These are phyloP conservation scores for Aspergillus amoenus DNA, from an alignment of 2,329 filamentous ascomycete genomes.

Conservation along the genomic window DNA sequence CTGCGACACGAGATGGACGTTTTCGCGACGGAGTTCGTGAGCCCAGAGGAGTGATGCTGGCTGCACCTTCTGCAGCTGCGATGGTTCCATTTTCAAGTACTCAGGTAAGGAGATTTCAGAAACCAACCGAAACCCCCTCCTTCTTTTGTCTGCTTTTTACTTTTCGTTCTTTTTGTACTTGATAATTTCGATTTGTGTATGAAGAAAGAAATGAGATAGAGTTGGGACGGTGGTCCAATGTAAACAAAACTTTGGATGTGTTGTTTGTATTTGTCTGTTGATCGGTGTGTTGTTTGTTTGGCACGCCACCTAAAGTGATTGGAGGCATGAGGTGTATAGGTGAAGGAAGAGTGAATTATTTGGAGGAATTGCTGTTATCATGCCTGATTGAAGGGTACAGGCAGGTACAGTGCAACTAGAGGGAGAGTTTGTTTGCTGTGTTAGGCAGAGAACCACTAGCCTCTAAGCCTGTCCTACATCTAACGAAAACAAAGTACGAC, in stretches of 20 bases:
- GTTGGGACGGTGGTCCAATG: background rate
- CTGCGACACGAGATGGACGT: slow-evolving; percentile 30
- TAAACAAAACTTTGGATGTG: too few species aligned
- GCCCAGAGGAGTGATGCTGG: slow-evolving; percentile 36
- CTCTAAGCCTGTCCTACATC: background rate
- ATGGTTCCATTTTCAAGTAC: background rate
- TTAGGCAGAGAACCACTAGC: background rate
- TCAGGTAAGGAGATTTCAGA: background rate
- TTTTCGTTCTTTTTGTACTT: too few species aligned
- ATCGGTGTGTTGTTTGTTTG: background rate
- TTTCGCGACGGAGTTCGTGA: slow-evolving; percentile 39
- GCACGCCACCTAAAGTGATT: background rate
- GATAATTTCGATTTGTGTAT: background rate
- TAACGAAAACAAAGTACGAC: background rate
- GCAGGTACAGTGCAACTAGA: too few species aligned
- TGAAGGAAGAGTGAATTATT: background rate
- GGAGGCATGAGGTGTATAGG: background rate
- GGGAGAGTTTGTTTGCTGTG: background rate
- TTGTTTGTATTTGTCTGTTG: background rate
- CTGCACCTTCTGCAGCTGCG: background rate
- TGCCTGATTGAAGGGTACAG: background rate
- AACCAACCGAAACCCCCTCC: too few species aligned
- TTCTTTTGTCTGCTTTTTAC: too few species aligned
- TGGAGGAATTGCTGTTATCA: background rate
- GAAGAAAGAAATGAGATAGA: background rate